phyloP scores from a whole-genome alignment of 2,329 filamentous ascomycete genomes.

The Calonectria multiphialidica region DNA sequence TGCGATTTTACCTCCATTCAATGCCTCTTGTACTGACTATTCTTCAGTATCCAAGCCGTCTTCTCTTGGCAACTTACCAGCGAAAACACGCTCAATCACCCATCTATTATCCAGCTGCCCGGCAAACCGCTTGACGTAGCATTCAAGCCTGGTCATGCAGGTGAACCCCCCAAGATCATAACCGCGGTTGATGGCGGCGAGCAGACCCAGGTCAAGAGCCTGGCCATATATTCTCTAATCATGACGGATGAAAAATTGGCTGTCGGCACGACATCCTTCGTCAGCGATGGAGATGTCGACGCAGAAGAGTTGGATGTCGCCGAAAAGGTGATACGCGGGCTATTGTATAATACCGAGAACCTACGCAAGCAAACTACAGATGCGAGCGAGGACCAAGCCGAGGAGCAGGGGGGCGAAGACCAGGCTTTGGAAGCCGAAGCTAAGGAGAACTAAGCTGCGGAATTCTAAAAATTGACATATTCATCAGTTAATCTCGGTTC shows the following conservation, averaged over 20 bases:
- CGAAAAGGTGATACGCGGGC: conserved; percentile 52
- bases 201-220: conserved; percentile 42
- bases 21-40: neutral
- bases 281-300: conserved; percentile 43
- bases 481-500: neutral
- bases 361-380: conserved; percentile 58
- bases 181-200: conserved; percentile 55
- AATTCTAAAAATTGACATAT: neutral
- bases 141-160: conserved; percentile 38
- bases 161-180: conserved; percentile 48
- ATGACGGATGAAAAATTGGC: conserved; percentile 48
- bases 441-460: conserved; percentile 16
- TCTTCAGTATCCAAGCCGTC: conserved; percentile 67
- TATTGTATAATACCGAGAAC: conserved; percentile 61
- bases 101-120: conserved; percentile 61
- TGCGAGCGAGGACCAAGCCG: conserved; percentile 39
- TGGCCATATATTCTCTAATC: conserved; percentile 47
- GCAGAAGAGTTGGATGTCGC: conserved; percentile 50
- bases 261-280: conserved; percentile 41
- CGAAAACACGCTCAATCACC: conserved; percentile 63
- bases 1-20: neutral
- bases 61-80: conserved; percentile 71
- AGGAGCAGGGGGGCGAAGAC: conserved; percentile 31
- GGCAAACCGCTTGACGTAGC: conserved; percentile 75
- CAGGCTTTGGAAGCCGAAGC: conserved; percentile 22